phyloP scores from a whole-genome alignment of 2,329 filamentous ascomycete species.

The Cordyceps tenuipes region DNA sequence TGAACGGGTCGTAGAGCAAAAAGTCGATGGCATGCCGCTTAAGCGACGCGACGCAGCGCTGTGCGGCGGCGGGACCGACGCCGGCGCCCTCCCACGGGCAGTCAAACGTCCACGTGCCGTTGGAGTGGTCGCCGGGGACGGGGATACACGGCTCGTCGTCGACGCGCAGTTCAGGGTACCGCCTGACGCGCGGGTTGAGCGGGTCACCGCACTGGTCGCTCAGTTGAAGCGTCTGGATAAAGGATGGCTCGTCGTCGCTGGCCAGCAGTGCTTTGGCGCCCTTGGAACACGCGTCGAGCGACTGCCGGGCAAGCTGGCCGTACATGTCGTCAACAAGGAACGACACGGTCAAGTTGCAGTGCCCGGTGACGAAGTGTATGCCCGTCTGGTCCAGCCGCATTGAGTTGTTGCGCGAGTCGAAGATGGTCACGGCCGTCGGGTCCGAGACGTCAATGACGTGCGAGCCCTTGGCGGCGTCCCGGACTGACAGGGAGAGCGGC shows the following conservation, averaged over 20 bases:
- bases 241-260: conserved; percentile 14
- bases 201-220: conserved; percentile 27
- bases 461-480: conserved; percentile 21
- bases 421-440: conserved; percentile 23
- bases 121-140: conserved; percentile 17
- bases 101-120: conserved; percentile 27
- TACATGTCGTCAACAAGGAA: conserved; percentile 26
- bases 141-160: conserved; percentile 25
- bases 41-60: conserved; percentile 25
- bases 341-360: conserved; percentile 26
- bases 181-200: conserved; percentile 19
- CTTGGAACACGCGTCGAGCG: conserved; percentile 24
- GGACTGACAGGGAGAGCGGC: conserved; percentile 26
- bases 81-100: conserved; percentile 28
- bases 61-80: conserved; percentile 15
- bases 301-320: conserved; percentile 23
- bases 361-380: conserved; percentile 26
- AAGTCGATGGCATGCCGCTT: conserved; percentile 25
- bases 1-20: conserved; percentile 27
- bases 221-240: conserved; percentile 25
- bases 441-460: conserved; percentile 28
- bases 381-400: conserved; percentile 26
- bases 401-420: conserved; percentile 23
- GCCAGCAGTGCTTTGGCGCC: neutral
- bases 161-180: conserved; percentile 24